A percentile compares a stretch with the other conserved stretches of the same genome.
These are phyloP conservation scores for Kregervanrija fluxuum DNA, from an alignment of 805 yeast genomes.

Conservation along the genomic window DNA sequence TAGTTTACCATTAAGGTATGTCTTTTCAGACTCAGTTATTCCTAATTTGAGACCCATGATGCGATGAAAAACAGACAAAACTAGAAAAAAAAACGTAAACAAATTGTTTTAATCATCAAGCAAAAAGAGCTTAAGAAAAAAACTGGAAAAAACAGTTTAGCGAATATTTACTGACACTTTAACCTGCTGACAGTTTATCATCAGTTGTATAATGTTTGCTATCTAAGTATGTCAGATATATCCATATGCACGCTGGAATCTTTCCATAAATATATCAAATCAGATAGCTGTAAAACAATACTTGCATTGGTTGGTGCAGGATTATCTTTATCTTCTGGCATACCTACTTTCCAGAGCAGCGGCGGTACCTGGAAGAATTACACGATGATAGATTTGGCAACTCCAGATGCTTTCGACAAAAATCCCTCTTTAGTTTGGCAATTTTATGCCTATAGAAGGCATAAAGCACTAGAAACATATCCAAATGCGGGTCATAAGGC, in stretches of 20 bases:
- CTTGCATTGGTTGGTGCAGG: slow-evolving; percentile 80
- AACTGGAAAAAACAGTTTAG: neutral
- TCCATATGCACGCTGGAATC: slow-evolving; percentile 8
- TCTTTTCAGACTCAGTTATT: slow-evolving; percentile 12
- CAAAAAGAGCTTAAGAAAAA: neutral
- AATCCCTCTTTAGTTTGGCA: slow-evolving; percentile 92
- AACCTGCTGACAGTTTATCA: neutral
- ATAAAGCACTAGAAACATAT: slow-evolving; percentile 51
- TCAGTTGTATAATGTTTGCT: too few species aligned
- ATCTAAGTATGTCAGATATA: too few species aligned
- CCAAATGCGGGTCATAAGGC: slow-evolving; percentile 76
- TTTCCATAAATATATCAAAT: slow-evolving; percentile 38
- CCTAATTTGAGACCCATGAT: too few species aligned
- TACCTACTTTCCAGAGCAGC: slow-evolving; percentile 69
- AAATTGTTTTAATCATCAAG: neutral
- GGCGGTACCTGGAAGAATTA: slow-evolving; percentile 56
- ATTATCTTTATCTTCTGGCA: slow-evolving; percentile 67
- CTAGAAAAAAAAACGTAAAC: neutral
- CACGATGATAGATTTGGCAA: slow-evolving; percentile 77
- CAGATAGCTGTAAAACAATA: slow-evolving; percentile 36
- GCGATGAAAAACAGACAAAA: neutral
- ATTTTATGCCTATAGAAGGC: slow-evolving; percentile 67
- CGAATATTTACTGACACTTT: neutral
- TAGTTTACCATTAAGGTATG: slow-evolving; percentile 13
- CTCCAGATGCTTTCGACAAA: slow-evolving; percentile 80